Evolutionary conservation across 2,329 filamentous ascomycete species (phyloP), one percentile per base, ranked within the genome.

Genomic region (Stagonosporopsis vannaccii): DNA sequence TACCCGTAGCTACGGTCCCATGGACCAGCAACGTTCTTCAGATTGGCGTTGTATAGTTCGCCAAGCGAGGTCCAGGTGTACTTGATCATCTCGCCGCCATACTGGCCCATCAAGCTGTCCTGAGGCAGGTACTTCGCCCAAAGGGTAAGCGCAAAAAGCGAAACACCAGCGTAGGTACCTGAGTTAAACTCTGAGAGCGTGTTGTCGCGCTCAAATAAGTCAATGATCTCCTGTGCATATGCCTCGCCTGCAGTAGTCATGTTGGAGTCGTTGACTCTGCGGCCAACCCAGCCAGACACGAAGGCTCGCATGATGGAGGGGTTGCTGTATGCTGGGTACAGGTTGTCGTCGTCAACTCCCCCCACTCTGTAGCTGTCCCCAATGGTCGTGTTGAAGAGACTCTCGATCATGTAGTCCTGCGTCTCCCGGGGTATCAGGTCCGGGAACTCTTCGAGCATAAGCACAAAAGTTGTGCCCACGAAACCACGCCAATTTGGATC

Each of bases 401-500:
- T 84, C 36, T 82, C 77, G 0, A 86, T 68, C 51, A 88, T 83
- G 15, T 82, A 75, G 0, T 66, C 49, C 15, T 77, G 71, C 0
- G 79, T 64, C 8, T 76, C 65, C 7, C 71, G 57, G 0, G 77
- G 74, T 6, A 84, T 67, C 1, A 87, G 75, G 53, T 81, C 68
- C 0, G 77, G 69, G 49, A 84, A 88, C 59, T 88, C 85, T 65
- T 88, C 85, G 20, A 86, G 75, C 23, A 81, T 81, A 36, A 87
- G 74, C 23, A 88, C 81, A 13, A 88, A 78, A 0, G 84, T 81
- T 0, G 84, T 86, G 12, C 84, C 84, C 30, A 88, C 78, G 53
- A 88, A 88, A 0, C 85, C 85, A 45, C 86, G 78, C 85, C 85
- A 88, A 58, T 88, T 88, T 1, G 85, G 85, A 61, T 88, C 86